Base-by-base conservation (phyloP, 1,284 basidiomycete species). In the Cutaneotrichosporon sp. region DNA sequence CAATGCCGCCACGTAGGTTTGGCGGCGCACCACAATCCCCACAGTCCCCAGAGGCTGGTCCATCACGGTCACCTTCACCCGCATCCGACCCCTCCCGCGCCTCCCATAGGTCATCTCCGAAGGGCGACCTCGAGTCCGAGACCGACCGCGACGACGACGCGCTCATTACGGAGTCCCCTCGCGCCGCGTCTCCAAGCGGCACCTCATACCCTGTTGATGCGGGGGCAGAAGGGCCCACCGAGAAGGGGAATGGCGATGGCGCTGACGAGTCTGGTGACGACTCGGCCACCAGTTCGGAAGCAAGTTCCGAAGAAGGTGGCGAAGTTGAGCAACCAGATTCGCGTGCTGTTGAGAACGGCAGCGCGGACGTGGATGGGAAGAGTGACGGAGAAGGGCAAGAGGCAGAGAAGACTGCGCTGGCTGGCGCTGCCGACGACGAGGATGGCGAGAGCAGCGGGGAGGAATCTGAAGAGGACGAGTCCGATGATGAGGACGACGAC, bases 391-490 rank as follows among this genome's bases (percentile, higher is more conserved):
- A 42, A 42, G 14, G 18, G 8, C 16, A n/a, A 18, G 38, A 42
- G n/a, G 18, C 18, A n/a, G 38, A 42, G 38, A 42, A 42, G 38
- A 18, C 38, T 20, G 38, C 18, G 18, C n/a, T 22, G 16, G 18
- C 38, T 42, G 38, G 18, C 18, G 38, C 7, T 42, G 18, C 38
- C 38, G 49, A 29, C 4, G 61, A 29, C 18, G 59, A 34, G 1
- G 46, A 51, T 13, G n/a, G n/a, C n/a, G 56, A 53, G 8, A 60
- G 57, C 0, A 84, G 82, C 25, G 54, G 33, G 6, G 27, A 0
- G 84, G 85, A 84, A 0, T 42, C 25, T 5, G 58, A 50, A 16
- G 59, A 24, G 2, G 52, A 54, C n/a, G 56, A 49, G 10, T 67
- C 66, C 13, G 63, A 55, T 11, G 74, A 74, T 1, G 72, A n/a